Conservation (phyloP, 768 basidiomycete species). For the Suillus decipiens region DNA sequence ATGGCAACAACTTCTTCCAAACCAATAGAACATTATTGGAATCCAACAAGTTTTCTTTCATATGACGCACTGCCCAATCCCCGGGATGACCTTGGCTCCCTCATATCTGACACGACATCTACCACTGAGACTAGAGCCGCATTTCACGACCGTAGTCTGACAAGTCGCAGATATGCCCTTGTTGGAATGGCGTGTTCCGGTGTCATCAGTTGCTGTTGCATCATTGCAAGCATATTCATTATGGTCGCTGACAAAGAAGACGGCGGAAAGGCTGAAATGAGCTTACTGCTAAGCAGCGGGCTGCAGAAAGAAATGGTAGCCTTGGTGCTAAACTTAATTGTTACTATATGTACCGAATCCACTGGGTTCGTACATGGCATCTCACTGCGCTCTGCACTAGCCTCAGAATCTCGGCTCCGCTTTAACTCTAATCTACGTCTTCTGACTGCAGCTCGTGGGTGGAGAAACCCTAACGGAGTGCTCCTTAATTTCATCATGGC, state of each 20-base stretch:
- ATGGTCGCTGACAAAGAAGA: neutral
- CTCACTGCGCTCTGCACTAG: conserved; percentile 29
- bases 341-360: conserved; percentile 31
- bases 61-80: neutral
- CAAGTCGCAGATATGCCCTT: conserved; percentile 26
- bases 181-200: conserved; percentile 26
- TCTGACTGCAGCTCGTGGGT: conserved; percentile 22
- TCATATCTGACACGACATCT: neutral
- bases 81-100: neutral
- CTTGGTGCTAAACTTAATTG: conserved; percentile 28
- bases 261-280: neutral
- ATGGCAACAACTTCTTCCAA: neutral
- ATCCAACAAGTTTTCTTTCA: neutral
- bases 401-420: conserved; percentile 25
- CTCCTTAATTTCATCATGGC: conserved; percentile 25
- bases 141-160: conserved; percentile 29
- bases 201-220: conserved; percentile 25
- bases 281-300: neutral
- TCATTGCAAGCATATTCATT: conserved; percentile 19
- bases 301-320: conserved; percentile 24
- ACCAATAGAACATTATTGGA: neutral
- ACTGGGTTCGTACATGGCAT: conserved; percentile 32
- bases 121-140: conserved; percentile 20
- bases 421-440: conserved; percentile 34
- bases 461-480: conserved; percentile 25